Percentiles rank a stretch among this genome's conserved stretches.
Evolutionary conservation across 2,329 filamentous ascomycete species (phyloP).

Genomic region (Colletotrichum sp.): DNA sequence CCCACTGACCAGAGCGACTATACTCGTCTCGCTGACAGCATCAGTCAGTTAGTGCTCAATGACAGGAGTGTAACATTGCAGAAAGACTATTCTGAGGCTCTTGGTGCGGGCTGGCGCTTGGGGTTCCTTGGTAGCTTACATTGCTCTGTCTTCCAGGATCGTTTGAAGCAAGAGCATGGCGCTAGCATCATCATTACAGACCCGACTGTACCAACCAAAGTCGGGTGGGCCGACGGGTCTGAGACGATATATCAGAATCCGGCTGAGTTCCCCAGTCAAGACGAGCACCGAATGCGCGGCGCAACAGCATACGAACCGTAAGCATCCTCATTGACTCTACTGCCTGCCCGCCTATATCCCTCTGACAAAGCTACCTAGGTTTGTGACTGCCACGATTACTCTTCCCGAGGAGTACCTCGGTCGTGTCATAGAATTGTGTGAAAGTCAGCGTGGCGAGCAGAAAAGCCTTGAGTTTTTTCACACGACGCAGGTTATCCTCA

Average conservation of each 20-base stretch:
- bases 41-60: constrained; percentile 91
- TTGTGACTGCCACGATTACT: constrained; percentile 83
- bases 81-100: constrained; percentile 92
- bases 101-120: constrained; percentile 92
- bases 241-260: constrained; percentile 86
- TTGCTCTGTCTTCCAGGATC: constrained; percentile 98
- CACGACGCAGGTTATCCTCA: constrained; percentile 88
- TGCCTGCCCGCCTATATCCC: neutral
- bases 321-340: constrained; percentile 26
- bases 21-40: constrained; percentile 87
- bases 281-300: constrained; percentile 50
- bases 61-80: constrained; percentile 93
- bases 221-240: constrained; percentile 78
- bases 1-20: constrained; percentile 92
- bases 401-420: constrained; percentile 94
- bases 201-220: constrained; percentile 90
- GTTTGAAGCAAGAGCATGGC: constrained; percentile 91
- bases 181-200: constrained; percentile 96
- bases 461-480: constrained; percentile 91
- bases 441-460: constrained; percentile 86
- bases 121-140: constrained; percentile 97
- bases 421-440: constrained; percentile 93
- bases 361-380: constrained; percentile 40
- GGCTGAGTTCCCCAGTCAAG: constrained; percentile 79
- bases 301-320: constrained; percentile 57